Percentiles rank a stretch among this genome's conserved stretches.
Evolutionary conservation across 345 rosid genomes (phyloP).

Genomic region (Aquilaria malaccensis): DNA sequence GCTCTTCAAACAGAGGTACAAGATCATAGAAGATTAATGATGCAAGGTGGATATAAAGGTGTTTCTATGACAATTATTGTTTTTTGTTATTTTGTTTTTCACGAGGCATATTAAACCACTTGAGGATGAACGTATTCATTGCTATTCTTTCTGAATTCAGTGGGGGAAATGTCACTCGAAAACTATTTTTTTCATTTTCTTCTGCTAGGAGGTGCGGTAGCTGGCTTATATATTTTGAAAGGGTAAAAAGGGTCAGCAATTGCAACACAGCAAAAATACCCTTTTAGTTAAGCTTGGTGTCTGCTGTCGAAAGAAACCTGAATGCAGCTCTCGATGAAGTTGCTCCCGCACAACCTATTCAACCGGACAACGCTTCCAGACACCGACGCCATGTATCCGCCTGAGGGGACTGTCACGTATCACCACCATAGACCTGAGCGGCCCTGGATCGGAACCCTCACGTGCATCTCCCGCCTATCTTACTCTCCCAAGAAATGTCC

Average conservation of each 20-base stretch:
- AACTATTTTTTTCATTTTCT: not conserved
- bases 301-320: slow-evolving; percentile 25
- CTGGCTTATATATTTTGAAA: no score
- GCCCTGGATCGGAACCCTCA: slow-evolving; percentile 19
- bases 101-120: no score
- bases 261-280: no score
- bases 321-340: slow-evolving; percentile 27
- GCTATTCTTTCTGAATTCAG: not conserved
- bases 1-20: no score
- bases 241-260: no score
- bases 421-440: slow-evolving; percentile 26
- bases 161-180: slow-evolving; percentile 1
- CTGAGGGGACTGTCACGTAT: slow-evolving; percentile 22
- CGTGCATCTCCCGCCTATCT: slow-evolving; percentile 10
- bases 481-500: slow-evolving; percentile 10
- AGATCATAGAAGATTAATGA: no score
- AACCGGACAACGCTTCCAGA: not conserved
- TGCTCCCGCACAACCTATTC: slow-evolving; percentile 26
- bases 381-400: slow-evolving; percentile 37
- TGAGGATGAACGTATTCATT: no score
- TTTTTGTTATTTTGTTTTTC: no score
- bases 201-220: no score
- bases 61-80: no score
- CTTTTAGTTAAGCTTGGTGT: slow-evolving; percentile 2
- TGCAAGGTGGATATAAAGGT: no score